phyloP scores from a whole-genome alignment of 805 yeast genomes.

The Candida silvicultrix region DNA sequence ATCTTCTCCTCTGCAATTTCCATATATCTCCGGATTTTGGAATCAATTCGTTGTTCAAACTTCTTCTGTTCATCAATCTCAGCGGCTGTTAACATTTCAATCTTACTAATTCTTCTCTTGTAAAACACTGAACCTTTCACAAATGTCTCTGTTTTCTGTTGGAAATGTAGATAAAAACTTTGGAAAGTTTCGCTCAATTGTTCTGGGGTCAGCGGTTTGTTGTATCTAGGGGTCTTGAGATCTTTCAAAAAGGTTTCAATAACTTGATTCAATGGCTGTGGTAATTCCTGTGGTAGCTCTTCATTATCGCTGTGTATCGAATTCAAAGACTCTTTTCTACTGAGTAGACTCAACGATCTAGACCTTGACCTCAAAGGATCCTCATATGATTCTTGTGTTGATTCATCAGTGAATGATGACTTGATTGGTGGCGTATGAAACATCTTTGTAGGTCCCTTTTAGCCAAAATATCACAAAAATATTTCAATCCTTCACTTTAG shows the following conservation, averaged over 20 bases:
- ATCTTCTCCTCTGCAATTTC: conserved; percentile 15
- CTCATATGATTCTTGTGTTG: background rate
- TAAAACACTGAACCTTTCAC: conserved; percentile 10
- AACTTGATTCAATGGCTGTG: conserved; percentile 1
- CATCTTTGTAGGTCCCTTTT: too few species aligned
- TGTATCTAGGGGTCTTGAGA: conserved; percentile 15
- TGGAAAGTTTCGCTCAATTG: conserved; percentile 14
- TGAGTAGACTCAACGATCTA: background rate
- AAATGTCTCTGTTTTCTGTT: conserved; percentile 5
- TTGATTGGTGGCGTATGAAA: conserved; percentile 1
- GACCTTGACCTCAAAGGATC: background rate
- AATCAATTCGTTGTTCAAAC: conserved; percentile 1
- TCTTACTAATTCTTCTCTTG: background rate
- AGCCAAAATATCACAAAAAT: too few species aligned
- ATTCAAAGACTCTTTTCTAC: background rate
- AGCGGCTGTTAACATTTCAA: conserved; percentile 3
- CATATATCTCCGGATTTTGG: conserved; percentile 4
- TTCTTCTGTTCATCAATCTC: conserved; percentile 4
- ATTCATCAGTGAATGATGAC: background rate
- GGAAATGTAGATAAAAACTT: conserved; percentile 13
- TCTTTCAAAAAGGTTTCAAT: conserved; percentile 11
- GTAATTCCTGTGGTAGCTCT: conserved; percentile 9
- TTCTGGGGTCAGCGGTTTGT: conserved; percentile 13
- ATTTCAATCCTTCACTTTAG: too few species aligned
- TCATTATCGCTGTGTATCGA: background rate